Conservation (phyloP, 2,329 filamentous ascomycete genomes). For the Hymenoscyphus scutula region DNA sequence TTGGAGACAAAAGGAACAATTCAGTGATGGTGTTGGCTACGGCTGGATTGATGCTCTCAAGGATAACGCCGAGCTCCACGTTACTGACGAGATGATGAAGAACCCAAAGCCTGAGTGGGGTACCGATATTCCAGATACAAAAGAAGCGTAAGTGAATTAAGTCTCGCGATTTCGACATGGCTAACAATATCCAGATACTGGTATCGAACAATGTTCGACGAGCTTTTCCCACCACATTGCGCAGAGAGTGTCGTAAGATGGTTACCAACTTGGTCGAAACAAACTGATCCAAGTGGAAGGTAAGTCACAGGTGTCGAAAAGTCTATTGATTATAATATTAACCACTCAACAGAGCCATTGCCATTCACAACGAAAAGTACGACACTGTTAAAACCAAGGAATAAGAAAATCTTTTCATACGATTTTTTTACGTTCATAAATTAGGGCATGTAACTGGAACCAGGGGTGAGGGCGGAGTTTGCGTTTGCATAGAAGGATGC, state of each 20-base stretch:
- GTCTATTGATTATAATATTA: slow-evolving; percentile 7
- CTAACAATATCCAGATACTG: slow-evolving; percentile 63
- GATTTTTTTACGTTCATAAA: background rate
- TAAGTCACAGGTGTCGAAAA: slow-evolving; percentile 17
- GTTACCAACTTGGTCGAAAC: slow-evolving; percentile 96
- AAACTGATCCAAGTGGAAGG: slow-evolving; percentile 86
- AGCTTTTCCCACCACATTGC: slow-evolving; percentile 92
- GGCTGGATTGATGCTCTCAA: slow-evolving; percentile 98
- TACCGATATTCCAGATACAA: slow-evolving; percentile 85
- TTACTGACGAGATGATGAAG: slow-evolving; percentile 97
- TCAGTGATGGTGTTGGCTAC: slow-evolving; percentile 97
- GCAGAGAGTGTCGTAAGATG: slow-evolving; percentile 93
- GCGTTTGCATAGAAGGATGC: background rate
- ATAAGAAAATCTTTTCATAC: background rate
- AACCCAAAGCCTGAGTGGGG: slow-evolving; percentile 98
- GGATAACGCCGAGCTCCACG: slow-evolving; percentile 83
- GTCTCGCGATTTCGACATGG: background rate
- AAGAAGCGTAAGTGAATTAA: slow-evolving; percentile 72
- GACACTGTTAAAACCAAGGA: slow-evolving; percentile 37
- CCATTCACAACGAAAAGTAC: slow-evolving; percentile 75
- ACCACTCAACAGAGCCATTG: slow-evolving; percentile 61
- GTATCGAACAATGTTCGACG: slow-evolving; percentile 98
- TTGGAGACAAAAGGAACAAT: slow-evolving; percentile 99
- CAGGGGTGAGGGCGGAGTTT: background rate
- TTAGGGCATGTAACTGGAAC: background rate